A percentile compares a stretch with the other conserved stretches of the same genome.
These are phyloP conservation scores for Lipomyces starkeyi DNA, from an alignment of 805 yeast species.

Conservation along the genomic window DNA sequence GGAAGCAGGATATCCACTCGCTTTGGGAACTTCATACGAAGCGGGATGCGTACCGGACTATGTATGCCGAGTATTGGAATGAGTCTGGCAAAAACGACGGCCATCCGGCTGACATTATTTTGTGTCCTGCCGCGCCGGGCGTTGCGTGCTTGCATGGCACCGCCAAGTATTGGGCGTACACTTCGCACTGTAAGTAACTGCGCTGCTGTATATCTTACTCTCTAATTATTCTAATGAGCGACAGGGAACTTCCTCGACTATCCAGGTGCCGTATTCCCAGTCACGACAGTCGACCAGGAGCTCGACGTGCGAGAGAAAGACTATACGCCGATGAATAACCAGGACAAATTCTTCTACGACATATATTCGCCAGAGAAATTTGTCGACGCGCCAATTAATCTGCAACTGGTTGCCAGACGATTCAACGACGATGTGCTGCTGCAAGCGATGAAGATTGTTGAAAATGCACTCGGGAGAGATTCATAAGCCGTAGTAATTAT, in stretches of 20 bases:
- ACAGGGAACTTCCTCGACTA: conserved; percentile 69
- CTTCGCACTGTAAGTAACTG: conserved; percentile 55
- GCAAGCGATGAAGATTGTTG: conserved; percentile 44
- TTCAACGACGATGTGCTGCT: conserved; percentile 47
- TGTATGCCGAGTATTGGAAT: conserved; percentile 60
- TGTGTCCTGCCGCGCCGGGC: conserved; percentile 71
- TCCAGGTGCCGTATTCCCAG: conserved; percentile 57
- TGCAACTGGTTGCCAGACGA: conserved; percentile 39
- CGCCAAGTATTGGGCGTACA: conserved; percentile 80
- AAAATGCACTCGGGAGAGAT: conserved; percentile 32
- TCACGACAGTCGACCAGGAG: conserved; percentile 34
- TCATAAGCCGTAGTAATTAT: conserved; percentile 11
- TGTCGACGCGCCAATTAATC: conserved; percentile 40
- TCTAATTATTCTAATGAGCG: background rate
- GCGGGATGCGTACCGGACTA: conserved; percentile 65
- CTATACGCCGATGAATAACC: conserved; percentile 39
- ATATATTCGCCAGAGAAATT: conserved; percentile 40
- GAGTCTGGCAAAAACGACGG: conserved; percentile 40
- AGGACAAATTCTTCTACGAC: conserved; percentile 38
- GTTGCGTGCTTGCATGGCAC: conserved; percentile 72
- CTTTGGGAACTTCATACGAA: conserved; percentile 56
- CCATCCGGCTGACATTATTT: conserved; percentile 59
- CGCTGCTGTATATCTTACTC: background rate
- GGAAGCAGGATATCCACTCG: conserved; percentile 35
- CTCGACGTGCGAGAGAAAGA: conserved; percentile 34